A percentile compares a stretch with the other conserved stretches of the same genome.
phyloP scores from a whole-genome alignment of 2,329 filamentous ascomycete genomes.

The Phoma sp. region DNA sequence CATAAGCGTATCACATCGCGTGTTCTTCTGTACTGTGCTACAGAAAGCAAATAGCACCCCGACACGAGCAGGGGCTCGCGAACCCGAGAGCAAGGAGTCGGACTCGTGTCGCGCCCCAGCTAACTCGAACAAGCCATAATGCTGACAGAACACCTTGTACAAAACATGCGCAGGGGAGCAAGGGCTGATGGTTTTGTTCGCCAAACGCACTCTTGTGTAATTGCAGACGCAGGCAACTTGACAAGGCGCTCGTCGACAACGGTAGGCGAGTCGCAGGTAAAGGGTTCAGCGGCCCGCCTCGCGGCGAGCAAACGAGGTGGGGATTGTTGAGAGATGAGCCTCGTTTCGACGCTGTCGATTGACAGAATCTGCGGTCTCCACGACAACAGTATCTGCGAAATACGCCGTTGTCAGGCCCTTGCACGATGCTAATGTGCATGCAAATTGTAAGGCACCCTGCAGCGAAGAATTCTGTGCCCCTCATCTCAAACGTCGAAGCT shows the following conservation, averaged over 20 bases:
- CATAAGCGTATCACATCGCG: conserved; percentile 8
- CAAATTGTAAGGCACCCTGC: conserved; percentile 7
- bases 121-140: conserved; percentile 7
- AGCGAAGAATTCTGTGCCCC: conserved; percentile 1
- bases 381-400: not conserved
- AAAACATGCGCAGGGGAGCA: conserved; percentile 11
- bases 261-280: not conserved
- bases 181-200: conserved; percentile 6
- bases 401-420: not conserved
- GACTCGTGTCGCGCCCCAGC: conserved; percentile 12
- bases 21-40: conserved; percentile 1
- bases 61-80: conserved; percentile 6
- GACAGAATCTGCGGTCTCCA: not conserved
- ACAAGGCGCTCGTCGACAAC: conserved; percentile 12
- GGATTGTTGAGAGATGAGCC: conserved; percentile 18
- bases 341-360: not conserved
- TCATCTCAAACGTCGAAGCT: conserved; percentile 17
- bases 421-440: conserved; percentile 3
- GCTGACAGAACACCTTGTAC: conserved; percentile 6
- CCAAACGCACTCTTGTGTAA: conserved; percentile 3
- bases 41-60: conserved; percentile 1
- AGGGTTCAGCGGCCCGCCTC: conserved; percentile 15
- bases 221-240: conserved; percentile 3
- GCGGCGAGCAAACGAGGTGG: conserved; percentile 6
- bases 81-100: conserved; percentile 19